Base-by-base conservation (phyloP, 768 basidiomycete species). In the Collybia nuda region DNA sequence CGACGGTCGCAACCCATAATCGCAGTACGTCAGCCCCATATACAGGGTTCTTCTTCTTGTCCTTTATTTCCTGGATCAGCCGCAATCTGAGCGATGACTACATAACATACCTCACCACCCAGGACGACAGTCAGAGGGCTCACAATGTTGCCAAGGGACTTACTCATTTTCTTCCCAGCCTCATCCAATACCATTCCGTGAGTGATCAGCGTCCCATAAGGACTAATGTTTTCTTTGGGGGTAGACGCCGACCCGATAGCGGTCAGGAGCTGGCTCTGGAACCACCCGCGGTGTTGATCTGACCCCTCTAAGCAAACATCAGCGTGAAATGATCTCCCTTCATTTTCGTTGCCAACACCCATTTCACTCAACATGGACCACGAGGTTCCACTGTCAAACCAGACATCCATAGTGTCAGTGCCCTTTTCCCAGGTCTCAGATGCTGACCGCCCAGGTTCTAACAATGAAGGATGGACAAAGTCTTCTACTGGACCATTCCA, bases 271-370 rank as follows among this genome's bases (percentile, higher is more conserved):
- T 92, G 88, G 50, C 93, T 95, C 68, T 99, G 97, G 75, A 99
- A 99, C 96, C 96, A 99, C 7, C 96, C 96, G 6, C 96, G 86
- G 67, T 99, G 96, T 66, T 98, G 96, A 67, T 99, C 96, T 1
- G 90, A 89, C 12, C 97, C 97, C 62, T 99, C 96, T 23, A 99
- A 71, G 62, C 92, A 96, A 23, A 98, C 77, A 60, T 98, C 94
- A 1, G 94, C 90, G 38, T 74, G 70, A 45, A 78, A 71, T 24
- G 63, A 68, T 55, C 72, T 63, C 40, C 45, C 54, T 28, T 57
- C 58, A 19, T 62, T 56, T 11, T 65, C 70, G 26, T 36, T 40
- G 38, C 46, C 53, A 15, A 71, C 67, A 17, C 66, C 74, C 44
- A 74, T 70, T 32, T 70, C 70, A 5, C 60, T 56, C 15, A 96